Evolutionary conservation across 305 asterid genomes (phyloP), one percentile per base, ranked within the genome.

Genomic region (Fraxinus latifolia): DNA sequence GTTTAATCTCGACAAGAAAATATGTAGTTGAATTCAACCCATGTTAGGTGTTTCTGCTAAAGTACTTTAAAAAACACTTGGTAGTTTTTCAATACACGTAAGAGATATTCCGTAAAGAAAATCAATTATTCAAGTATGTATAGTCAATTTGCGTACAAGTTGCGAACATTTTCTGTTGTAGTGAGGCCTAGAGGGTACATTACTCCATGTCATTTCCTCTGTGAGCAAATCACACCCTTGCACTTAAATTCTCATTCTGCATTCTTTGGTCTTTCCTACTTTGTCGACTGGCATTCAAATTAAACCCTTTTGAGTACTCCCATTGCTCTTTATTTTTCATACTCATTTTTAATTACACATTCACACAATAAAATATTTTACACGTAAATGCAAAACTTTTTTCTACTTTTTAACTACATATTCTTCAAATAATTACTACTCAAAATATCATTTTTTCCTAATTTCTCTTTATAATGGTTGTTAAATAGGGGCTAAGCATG

Each of bases 141-240:
- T 23, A 27, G 73, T 65, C 73, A 65, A 25, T 65, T 65, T 65
- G 73, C 3, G 32, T 21, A 60, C 32, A 60, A 23, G 71, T 60
- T 60, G 71, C 12, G 27, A 65, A 65, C 73, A 65, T 65, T 65
- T 65, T 65, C 73, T 65, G 60, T 7, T 27, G 62, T 75, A 33
- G 76, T 44, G 42, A 70, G 73, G 32, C 71, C 31, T 60, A 77
- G 33, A 19, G 27, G 53, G 31, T 5, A 79, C 76, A 70, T 60
- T 19, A 44, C 73, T 29, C 23, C 7, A 8, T 74, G 81, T 74
- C 58, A 8, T 78, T 73, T 33, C 32, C 79, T 82, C 50, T 60
- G 67, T 62, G 78, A 42, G 82, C 84, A 84, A 23, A 15, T 15
- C 84, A 84, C 76, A 62, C 74, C 84, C 77, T 5, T n/a, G 32